phyloP scores from a whole-genome alignment of 2,329 filamentous ascomycete species.

The Xylariaceae sp. region DNA sequence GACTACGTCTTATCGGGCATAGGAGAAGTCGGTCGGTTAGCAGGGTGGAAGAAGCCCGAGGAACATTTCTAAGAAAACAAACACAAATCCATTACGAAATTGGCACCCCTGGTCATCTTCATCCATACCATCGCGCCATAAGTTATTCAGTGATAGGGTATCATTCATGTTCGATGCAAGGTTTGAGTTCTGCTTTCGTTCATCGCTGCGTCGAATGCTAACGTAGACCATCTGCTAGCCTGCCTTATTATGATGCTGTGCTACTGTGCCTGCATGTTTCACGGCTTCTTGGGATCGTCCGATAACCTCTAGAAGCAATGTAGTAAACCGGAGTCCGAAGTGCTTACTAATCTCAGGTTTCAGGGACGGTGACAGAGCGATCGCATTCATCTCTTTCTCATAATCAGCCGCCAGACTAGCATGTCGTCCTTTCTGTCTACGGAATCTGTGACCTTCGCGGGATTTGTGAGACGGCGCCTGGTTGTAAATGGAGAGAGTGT shows the following conservation, averaged over 20 bases:
- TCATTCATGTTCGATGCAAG: background rate
- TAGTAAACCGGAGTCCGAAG: background rate
- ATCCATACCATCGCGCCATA: conserved; percentile 5
- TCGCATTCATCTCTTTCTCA: background rate
- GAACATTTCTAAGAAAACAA: conserved; percentile 33
- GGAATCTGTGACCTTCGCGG: background rate
- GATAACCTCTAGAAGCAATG: background rate
- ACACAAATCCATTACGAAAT: conserved; percentile 11
- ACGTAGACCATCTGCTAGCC: background rate
- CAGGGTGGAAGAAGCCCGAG: conserved; percentile 39
- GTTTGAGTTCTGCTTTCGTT: conserved; percentile 4
- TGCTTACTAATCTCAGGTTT: background rate
- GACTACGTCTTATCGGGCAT: conserved; percentile 52
- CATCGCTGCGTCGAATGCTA: background rate
- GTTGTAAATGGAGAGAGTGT: background rate
- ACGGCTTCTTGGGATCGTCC: background rate
- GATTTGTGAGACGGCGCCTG: background rate
- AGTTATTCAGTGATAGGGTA: background rate
- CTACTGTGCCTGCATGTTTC: background rate
- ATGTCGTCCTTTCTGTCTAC: background rate
- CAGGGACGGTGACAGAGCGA: background rate
- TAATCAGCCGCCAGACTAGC: background rate
- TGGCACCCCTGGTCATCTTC: conserved; percentile 4
- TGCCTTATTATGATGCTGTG: background rate
- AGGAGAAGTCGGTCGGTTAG: conserved; percentile 39